Conservation (phyloP, 148 eudicot species). For the Chenopodium berlandieri region DNA sequence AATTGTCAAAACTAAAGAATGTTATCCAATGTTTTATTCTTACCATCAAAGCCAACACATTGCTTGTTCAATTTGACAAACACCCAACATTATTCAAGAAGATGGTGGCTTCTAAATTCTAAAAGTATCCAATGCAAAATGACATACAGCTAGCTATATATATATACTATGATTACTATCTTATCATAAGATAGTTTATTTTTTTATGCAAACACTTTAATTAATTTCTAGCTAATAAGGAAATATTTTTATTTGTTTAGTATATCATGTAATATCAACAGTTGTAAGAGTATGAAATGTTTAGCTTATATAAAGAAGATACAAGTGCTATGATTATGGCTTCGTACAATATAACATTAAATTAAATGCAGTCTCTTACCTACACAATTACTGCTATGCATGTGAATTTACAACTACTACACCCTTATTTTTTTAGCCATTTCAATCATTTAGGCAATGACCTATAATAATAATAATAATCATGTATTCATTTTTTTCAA, state of each 20-base stretch:
- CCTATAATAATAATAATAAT: no score
- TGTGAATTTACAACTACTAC: background rate
- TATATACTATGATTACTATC: background rate
- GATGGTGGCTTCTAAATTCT: background rate
- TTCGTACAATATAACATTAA: background rate
- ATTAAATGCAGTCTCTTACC: background rate
- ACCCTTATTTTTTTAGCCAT: background rate
- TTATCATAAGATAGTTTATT: background rate
- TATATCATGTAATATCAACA: background rate
- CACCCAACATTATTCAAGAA: background rate
- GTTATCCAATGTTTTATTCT: background rate
- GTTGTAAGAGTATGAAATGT: background rate
- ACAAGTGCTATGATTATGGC: background rate
- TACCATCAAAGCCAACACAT: constrained; percentile 9
- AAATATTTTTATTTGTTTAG: background rate
- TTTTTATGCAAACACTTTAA: background rate
- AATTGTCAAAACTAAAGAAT: background rate
- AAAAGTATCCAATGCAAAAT: background rate
- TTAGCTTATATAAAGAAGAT: background rate
- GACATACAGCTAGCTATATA: background rate
- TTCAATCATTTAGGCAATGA: background rate
- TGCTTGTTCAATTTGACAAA: constrained; percentile 16
- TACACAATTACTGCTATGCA: background rate
- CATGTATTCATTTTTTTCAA: no score
- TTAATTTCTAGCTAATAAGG: background rate